Evolutionary conservation across 345 rosid genomes (phyloP).

Genomic region (Carallia brachiata): DNA sequence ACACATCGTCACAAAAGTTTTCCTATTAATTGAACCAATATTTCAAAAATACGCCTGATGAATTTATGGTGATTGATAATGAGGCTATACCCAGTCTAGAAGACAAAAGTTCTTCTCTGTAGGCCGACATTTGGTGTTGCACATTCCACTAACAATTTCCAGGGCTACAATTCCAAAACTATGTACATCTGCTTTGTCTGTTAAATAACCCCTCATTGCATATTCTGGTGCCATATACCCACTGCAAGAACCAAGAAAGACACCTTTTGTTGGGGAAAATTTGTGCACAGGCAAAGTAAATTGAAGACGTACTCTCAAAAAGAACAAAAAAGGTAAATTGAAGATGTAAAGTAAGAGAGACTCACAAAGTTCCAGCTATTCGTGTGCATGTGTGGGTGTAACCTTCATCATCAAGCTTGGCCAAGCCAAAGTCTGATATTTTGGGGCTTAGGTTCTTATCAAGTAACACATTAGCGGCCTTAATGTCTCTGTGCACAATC

Average conservation of each 20-base stretch:
- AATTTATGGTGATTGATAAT: not conserved
- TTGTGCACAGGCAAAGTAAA: no score
- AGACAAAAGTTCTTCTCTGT: not conserved
- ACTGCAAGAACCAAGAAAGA: not conserved
- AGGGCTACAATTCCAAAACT: slow-evolving; percentile 19
- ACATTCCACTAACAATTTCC: slow-evolving; percentile 16
- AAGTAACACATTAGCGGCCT: slow-evolving; percentile 9
- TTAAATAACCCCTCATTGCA: slow-evolving; percentile 16
- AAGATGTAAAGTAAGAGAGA: not conserved
- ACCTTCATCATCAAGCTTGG: slow-evolving; percentile 18
- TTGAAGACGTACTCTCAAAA: no score
- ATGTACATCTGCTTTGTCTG: slow-evolving; percentile 16
- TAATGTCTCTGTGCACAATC: slow-evolving; percentile 16
- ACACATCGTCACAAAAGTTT: no score
- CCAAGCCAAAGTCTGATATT: slow-evolving; percentile 19
- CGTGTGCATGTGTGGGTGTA: slow-evolving; percentile 18
- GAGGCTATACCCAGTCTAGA: slow-evolving; percentile 12
- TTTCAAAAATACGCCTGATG: no score
- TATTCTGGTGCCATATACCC: slow-evolving; percentile 24
- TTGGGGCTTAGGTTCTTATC: slow-evolving; percentile 2
- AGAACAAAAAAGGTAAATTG: no score
- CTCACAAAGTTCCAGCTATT: slow-evolving; percentile 16
- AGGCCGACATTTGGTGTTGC: slow-evolving; percentile 2
- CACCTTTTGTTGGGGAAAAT: no score
- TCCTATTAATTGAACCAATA: no score